Conservation (phyloP, 179 eudicot genomes). For the Sideroxylon spinosum region DNA sequence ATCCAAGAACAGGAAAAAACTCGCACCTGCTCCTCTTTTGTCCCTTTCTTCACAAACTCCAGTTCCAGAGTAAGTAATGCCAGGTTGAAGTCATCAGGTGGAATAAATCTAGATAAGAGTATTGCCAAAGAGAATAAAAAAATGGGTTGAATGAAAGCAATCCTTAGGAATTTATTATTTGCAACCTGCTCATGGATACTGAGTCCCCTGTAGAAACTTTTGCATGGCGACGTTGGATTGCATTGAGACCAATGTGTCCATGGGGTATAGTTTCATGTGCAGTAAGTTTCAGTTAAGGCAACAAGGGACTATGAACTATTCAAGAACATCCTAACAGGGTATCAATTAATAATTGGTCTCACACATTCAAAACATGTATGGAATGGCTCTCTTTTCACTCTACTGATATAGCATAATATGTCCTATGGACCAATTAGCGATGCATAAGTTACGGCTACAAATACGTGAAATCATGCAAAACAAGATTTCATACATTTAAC, state of each 20-base stretch:
- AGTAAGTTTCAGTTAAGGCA: slow-evolving; percentile 40
- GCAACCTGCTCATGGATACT: slow-evolving; percentile 58
- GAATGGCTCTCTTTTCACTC: neutral
- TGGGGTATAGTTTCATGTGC: slow-evolving; percentile 41
- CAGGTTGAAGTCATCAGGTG: slow-evolving; percentile 69
- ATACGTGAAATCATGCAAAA: neutral
- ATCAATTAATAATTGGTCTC: neutral
- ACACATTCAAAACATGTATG: slow-evolving; percentile 5
- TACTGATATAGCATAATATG: neutral
- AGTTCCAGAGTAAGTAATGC: slow-evolving; percentile 80
- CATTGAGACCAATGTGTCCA: slow-evolving; percentile 51
- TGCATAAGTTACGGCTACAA: neutral
- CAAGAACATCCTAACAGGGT: slow-evolving; percentile 3
- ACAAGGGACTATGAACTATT: slow-evolving; percentile 8
- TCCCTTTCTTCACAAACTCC: slow-evolving; percentile 70
- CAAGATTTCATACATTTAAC: neutral
- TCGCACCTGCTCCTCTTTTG: slow-evolving; percentile 62
- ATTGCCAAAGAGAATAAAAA: slow-evolving; percentile 11
- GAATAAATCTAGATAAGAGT: slow-evolving; percentile 45
- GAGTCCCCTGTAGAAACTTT: slow-evolving; percentile 72
- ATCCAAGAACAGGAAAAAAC: neutral
- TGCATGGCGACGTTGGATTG: slow-evolving; percentile 64
- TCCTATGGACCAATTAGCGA: neutral
- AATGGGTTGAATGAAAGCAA: slow-evolving; percentile 13
- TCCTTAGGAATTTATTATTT: slow-evolving; percentile 1